These are phyloP conservation scores for Colletotrichum paranaense DNA, from an alignment of 2,329 filamentous ascomycete species.

Conservation along the genomic window DNA sequence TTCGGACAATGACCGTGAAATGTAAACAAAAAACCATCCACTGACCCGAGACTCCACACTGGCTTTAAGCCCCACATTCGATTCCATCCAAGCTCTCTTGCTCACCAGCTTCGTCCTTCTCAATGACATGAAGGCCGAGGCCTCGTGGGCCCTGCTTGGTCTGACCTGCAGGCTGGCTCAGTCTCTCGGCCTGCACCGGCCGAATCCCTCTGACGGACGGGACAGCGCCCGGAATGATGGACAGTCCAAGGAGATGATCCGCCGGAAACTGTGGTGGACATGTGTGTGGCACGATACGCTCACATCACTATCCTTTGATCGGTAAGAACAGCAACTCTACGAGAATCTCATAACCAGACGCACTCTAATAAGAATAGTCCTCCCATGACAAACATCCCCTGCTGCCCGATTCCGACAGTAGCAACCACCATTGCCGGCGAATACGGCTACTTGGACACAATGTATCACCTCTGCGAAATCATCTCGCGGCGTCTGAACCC, in stretches of 20 bases:
- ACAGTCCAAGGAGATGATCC: conserved; percentile 64
- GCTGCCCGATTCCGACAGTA: conserved; percentile 63
- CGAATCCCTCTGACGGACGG: conserved; percentile 55
- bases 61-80: conserved; percentile 66
- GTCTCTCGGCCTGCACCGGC: conserved; percentile 70
- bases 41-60: conserved; percentile 23
- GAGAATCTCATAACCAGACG: no score
- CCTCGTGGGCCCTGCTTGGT: conserved; percentile 73
- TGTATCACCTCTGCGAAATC: conserved; percentile 73
- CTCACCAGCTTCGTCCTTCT: conserved; percentile 72
- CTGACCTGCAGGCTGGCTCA: conserved; percentile 74
- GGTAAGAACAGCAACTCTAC: conserved; percentile 50
- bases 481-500: conserved; percentile 69
- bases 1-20: neutral
- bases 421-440: conserved; percentile 56
- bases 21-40: neutral
- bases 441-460: conserved; percentile 71
- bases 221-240: conserved; percentile 57
- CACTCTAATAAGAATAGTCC: conserved; percentile 49
- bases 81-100: conserved; percentile 73
- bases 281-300: conserved; percentile 76
- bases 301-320: conserved; percentile 74
- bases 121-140: conserved; percentile 78
- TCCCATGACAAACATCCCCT: conserved; percentile 71
- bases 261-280: conserved; percentile 72